Base-by-base conservation (phyloP, 129 eudicot genomes). In the Cynara cardunculus region DNA sequence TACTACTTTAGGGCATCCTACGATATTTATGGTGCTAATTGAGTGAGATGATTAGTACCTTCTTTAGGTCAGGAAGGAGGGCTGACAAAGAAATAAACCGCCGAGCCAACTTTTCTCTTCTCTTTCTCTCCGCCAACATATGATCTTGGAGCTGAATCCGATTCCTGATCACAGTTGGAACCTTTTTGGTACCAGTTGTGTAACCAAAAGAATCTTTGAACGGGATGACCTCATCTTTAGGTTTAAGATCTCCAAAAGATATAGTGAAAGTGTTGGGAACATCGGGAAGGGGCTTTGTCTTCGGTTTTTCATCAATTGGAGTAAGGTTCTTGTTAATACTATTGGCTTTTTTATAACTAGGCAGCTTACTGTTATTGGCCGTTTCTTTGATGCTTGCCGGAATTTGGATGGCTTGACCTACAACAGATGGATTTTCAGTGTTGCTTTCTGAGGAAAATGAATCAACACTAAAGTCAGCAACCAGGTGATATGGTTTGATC, bases 51-150 rank as follows among this genome's bases (percentile, higher is more conserved):
- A 75, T 19, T 14, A 10, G 69, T 74, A 84, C 87, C 87, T 84
- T 84, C 75, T 84, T 84, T 35, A 84, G 78, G 49, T 84, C 89
- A 64, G 93, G 93, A 66, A 89, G 75, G 27, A 90, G 82, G 78
- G 91, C 64, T 1, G 91, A 83, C 62, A 90, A 81, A 4, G 85
- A 84, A 5, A 80, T 65, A 71, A 90, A 87, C 11, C 39, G 39
- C 53, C 84, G 81, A 71, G 81, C 82, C 49, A 87, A 70, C 71
- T 81, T 82, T 85, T 90, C 89, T 34, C 94, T 78, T 27, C 94
- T 72, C 85, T 84, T 90, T 66, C 91, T 88, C 82, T 90, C 94
- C 0, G 94, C 91, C 64, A 85, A 64, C 71, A 82, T 83, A 74
- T 89, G 90, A 37, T 89, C 90, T 73, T 85, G 87, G 24, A 86